Conservation (phyloP, 441 rosid genomes). For the Gossypium davidsonii region DNA sequence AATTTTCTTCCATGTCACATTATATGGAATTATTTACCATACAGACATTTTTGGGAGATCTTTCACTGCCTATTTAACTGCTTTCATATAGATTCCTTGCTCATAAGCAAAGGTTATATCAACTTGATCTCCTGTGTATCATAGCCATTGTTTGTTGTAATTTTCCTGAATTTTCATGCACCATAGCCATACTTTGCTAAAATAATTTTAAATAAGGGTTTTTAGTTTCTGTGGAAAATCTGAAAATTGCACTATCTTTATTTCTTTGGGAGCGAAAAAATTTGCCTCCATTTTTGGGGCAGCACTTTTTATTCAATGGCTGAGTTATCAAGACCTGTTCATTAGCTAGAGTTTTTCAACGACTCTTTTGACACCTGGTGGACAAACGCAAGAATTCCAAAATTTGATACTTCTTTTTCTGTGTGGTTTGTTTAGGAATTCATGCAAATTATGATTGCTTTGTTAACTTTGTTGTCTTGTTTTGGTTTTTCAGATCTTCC, state of each 20-base stretch:
- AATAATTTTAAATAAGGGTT: neutral
- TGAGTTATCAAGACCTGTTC: neutral
- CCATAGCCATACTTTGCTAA: neutral
- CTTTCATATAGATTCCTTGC: conserved; percentile 1
- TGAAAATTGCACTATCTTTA: neutral
- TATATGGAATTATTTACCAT: neutral
- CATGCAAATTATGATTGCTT: neutral
- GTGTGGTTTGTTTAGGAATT: neutral
- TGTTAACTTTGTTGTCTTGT: neutral
- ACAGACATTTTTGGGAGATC: neutral
- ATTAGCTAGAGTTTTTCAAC: neutral
- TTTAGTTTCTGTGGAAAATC: neutral
- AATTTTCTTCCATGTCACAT: neutral
- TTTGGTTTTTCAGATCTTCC: conserved; percentile 59
- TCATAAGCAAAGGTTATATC: neutral
- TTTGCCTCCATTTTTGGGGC: neutral
- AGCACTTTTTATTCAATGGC: neutral
- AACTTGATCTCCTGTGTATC: neutral
- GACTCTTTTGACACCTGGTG: neutral
- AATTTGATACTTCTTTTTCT: neutral
- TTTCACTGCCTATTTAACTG: neutral
- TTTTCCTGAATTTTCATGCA: neutral
- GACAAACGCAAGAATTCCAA: conserved; percentile 3
- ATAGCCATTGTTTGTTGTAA: neutral
- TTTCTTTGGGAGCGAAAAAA: neutral